Percentiles rank a stretch among this genome's conserved stretches.
These are phyloP conservation scores for Moelleriella libera DNA, from an alignment of 2,329 filamentous ascomycete species.

Conservation along the genomic window DNA sequence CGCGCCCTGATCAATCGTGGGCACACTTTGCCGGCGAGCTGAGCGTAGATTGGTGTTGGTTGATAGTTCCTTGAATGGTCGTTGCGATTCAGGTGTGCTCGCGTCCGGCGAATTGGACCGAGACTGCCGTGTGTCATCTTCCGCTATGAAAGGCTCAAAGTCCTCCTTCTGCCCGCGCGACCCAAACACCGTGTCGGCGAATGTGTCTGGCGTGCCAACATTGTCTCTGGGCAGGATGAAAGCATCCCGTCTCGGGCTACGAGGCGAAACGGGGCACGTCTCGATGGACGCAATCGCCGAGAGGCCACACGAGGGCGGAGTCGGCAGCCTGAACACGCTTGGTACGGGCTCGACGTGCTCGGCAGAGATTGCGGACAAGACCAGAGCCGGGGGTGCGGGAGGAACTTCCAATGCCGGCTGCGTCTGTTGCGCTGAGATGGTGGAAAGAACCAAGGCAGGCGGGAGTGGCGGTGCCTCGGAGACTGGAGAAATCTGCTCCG, in stretches of 20 bases:
- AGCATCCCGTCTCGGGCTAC: conserved; percentile 38
- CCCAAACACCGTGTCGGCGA: conserved; percentile 24
- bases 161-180: conserved; percentile 28
- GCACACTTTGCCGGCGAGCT: conserved; percentile 21
- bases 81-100: conserved; percentile 39
- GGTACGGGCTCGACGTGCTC: conserved; percentile 22
- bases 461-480: conserved; percentile 11
- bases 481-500: conserved; percentile 22
- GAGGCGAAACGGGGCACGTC: conserved; percentile 29
- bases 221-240: conserved; percentile 40
- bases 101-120: conserved; percentile 23
- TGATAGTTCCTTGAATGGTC: conserved; percentile 49
- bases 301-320: conserved; percentile 22
- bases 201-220: conserved; percentile 21
- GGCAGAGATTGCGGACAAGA: conserved; percentile 11
- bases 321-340: conserved; percentile 9
- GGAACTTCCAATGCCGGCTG: conserved; percentile 7
- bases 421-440: conserved; percentile 18
- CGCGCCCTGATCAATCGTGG: conserved; percentile 55
- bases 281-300: conserved; percentile 30
- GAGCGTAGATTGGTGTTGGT: conserved; percentile 33
- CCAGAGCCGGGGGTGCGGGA: conserved; percentile 19
- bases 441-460: conserved; percentile 15
- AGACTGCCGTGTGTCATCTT: conserved; percentile 49
- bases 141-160: conserved; percentile 38